These are phyloP conservation scores for Aspergillus udagawae DNA, from an alignment of 2,329 filamentous ascomycete species.

Conservation along the genomic window DNA sequence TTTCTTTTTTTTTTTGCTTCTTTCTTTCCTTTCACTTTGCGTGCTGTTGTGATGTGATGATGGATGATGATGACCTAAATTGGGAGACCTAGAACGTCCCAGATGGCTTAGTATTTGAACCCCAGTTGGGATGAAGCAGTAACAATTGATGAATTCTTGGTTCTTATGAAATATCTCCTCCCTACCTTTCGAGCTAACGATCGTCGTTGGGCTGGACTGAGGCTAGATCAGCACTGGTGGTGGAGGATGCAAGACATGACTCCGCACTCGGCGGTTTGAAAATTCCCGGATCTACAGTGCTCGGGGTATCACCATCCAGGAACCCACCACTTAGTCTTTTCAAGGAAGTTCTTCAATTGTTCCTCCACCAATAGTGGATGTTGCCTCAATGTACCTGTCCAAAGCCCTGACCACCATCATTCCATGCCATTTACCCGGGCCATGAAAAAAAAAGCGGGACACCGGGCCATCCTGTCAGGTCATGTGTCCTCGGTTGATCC, in stretches of 20 bases:
- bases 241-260: not conserved
- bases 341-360: constrained; percentile 4
- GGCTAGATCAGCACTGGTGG: not conserved
- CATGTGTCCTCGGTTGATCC: not conserved
- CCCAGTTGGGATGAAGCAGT: not conserved
- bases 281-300: not conserved
- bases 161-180: not conserved
- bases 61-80: constrained; percentile 4
- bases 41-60: constrained; percentile 9
- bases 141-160: not conserved
- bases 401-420: not conserved
- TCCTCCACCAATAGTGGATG: constrained; percentile 16
- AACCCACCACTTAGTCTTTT: not conserved
- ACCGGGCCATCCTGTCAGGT: not conserved
- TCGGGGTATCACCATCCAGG: not conserved
- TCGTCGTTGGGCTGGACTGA: not conserved
- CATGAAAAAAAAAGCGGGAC: not conserved
- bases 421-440: not conserved
- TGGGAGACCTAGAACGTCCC: not conserved
- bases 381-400: not conserved
- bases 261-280: not conserved
- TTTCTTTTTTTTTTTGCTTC: constrained; percentile 1
- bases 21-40: constrained; percentile 7
- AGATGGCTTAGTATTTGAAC: not conserved
- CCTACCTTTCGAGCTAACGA: too few species aligned